Evolutionary conservation across 2,329 filamentous ascomycete species (phyloP).

Genomic region (Trichoderma koningiopsis): DNA sequence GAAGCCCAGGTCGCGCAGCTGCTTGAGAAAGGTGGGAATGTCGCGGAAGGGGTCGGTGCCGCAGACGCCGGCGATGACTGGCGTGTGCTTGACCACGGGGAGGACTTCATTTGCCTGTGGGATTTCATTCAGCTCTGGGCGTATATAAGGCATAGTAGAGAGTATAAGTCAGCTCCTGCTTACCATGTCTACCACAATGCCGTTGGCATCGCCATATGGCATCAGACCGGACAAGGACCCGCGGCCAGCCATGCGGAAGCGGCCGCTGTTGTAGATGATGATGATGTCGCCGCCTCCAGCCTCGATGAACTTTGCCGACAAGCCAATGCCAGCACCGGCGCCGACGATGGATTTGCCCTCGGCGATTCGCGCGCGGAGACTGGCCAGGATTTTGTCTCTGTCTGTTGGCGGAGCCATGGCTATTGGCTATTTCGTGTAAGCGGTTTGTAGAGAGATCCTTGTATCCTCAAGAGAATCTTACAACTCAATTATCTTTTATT

Average conservation of each 20-base stretch:
- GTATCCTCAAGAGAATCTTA: neutral
- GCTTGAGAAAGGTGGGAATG: slow-evolving; percentile 60
- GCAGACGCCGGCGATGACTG: slow-evolving; percentile 71
- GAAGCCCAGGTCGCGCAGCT: slow-evolving; percentile 65
- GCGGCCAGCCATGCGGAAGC: slow-evolving; percentile 72
- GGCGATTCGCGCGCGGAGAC: slow-evolving; percentile 56
- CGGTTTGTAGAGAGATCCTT: neutral
- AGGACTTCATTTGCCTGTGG: slow-evolving; percentile 63
- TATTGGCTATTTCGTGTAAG: neutral
- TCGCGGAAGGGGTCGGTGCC: slow-evolving; percentile 69
- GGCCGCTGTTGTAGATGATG: slow-evolving; percentile 71
- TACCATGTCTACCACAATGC: slow-evolving; percentile 70
- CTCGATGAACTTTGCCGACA: slow-evolving; percentile 72
- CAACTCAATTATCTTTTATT: neutral
- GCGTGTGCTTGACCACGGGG: slow-evolving; percentile 63
- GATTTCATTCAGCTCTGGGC: neutral
- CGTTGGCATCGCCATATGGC: slow-evolving; percentile 72
- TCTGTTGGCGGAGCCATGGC: slow-evolving; percentile 60
- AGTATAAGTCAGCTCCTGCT: slow-evolving; percentile 4
- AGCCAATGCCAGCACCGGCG: slow-evolving; percentile 69
- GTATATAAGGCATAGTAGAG: too few species aligned
- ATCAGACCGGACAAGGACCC: slow-evolving; percentile 70
- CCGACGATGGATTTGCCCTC: slow-evolving; percentile 63
- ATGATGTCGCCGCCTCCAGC: slow-evolving; percentile 69
- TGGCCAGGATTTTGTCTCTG: slow-evolving; percentile 56